phyloP scores from a whole-genome alignment of 176 grass and related monocot genomes.

The Alopecurus myosuroides region DNA sequence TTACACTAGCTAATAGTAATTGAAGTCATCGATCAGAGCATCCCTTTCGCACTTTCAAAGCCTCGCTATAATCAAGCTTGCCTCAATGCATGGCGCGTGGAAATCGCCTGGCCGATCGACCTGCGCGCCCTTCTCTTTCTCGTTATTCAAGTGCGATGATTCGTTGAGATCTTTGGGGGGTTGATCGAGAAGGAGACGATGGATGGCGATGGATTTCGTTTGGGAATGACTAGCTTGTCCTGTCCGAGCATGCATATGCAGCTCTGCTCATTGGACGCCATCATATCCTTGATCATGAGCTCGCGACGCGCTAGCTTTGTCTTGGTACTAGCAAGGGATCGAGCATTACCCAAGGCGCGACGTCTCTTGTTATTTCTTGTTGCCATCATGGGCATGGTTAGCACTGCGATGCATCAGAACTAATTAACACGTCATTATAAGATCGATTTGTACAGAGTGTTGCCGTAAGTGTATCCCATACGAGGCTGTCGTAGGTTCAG shows the following conservation, averaged over 20 bases:
- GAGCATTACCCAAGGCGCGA: background rate
- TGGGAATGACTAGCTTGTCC: slow-evolving; percentile 6
- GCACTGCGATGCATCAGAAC: background rate
- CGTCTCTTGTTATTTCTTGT: background rate
- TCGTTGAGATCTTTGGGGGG: background rate
- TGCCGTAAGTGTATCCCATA: background rate
- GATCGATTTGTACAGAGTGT: background rate
- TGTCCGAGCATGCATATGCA: background rate
- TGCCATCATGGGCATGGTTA: background rate
- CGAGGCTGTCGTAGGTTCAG: slow-evolving; percentile 21
- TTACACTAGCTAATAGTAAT: too few species aligned
- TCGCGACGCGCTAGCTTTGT: background rate
- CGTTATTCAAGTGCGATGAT: slow-evolving; percentile 1
- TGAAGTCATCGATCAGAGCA: too few species aligned
- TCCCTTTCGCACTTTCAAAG: too few species aligned
- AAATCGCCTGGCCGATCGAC: background rate
- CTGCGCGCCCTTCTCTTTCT: background rate
- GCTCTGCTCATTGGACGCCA: slow-evolving; percentile 4
- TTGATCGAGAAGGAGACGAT: background rate
- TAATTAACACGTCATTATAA: background rate
- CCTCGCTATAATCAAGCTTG: too few species aligned
- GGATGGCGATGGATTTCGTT: background rate
- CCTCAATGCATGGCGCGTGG: background rate
- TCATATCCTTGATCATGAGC: slow-evolving; percentile 3
- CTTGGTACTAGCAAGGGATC: background rate